phyloP scores from a whole-genome alignment of 2,329 filamentous ascomycete species.

The Claviceps sp. region DNA sequence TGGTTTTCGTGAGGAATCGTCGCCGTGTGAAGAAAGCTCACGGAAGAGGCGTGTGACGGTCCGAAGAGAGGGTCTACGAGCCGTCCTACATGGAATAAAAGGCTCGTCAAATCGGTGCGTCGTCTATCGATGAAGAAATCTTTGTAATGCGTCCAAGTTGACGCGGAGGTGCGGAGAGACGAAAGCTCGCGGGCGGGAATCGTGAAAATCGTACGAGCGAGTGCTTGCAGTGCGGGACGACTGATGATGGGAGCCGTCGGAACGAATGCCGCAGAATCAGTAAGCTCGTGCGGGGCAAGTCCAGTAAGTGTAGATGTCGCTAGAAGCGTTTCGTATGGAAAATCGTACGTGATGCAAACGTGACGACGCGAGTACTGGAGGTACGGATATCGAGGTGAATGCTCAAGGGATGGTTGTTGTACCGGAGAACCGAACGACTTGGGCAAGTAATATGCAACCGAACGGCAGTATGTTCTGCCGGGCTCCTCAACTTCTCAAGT shows the following conservation, averaged over 20 bases:
- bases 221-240: not conserved
- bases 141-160: not conserved
- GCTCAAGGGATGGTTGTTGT: slow-evolving; percentile 15
- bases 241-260: not conserved
- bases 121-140: not conserved
- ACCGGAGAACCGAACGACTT: slow-evolving; percentile 16
- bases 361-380: slow-evolving; percentile 5
- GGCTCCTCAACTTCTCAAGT: slow-evolving; percentile 12
- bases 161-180: not conserved
- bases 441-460: slow-evolving; percentile 10
- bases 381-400: slow-evolving; percentile 17
- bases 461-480: slow-evolving; percentile 17
- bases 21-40: slow-evolving; percentile 25
- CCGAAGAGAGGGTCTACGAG: slow-evolving; percentile 13
- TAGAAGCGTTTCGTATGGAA: not conserved
- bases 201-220: not conserved
- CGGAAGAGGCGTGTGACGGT: slow-evolving; percentile 14
- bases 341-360: slow-evolving; percentile 3
- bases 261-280: slow-evolving; percentile 13
- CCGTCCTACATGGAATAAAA: slow-evolving; percentile 22
- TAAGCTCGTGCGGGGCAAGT: slow-evolving; percentile 11
- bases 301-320: slow-evolving; percentile 9
- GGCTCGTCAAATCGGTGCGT: slow-evolving; percentile 6
- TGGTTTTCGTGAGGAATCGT: slow-evolving; percentile 18
- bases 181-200: not conserved